Percentiles rank a stretch among this genome's conserved stretches.
Conservation (phyloP, 2,329 filamentous ascomycete genomes). For the Cercospora sojina region DNA sequence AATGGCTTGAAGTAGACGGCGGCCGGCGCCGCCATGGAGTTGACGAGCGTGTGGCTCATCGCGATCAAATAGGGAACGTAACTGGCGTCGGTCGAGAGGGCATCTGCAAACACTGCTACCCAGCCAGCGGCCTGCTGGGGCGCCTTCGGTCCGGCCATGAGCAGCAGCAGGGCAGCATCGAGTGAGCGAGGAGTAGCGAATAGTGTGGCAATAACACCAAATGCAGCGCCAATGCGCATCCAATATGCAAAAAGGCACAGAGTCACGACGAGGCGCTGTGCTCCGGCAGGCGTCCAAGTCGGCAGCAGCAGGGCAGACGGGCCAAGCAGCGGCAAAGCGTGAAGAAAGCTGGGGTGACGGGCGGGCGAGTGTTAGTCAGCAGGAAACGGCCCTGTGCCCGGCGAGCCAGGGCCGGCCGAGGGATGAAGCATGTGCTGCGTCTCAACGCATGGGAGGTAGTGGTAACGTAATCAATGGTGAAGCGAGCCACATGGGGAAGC, state of each 20-base stretch:
- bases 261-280: not conserved
- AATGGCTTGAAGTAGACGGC: conserved; percentile 29
- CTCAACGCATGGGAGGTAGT: not conserved
- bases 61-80: not conserved
- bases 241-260: not conserved
- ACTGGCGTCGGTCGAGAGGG: conserved; percentile 1
- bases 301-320: not conserved
- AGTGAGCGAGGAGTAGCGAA: not conserved
- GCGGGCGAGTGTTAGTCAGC: not conserved
- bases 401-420: not conserved
- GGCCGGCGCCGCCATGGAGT: conserved; percentile 19
- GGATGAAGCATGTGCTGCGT: not conserved
- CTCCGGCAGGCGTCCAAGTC: not conserved
- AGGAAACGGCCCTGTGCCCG: not conserved
- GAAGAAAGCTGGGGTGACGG: not conserved
- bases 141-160: conserved; percentile 10
- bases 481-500: no score
- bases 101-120: conserved; percentile 7
- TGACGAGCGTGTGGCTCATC: not conserved
- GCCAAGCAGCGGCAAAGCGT: not conserved
- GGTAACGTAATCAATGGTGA: no score
- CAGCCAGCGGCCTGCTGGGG: conserved; percentile 11
- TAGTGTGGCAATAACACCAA: not conserved
- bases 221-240: not conserved
- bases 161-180: not conserved